Percentiles rank a stretch among this genome's conserved stretches.
These are phyloP conservation scores for Sergeia podlipaevii DNA, from an alignment of 208 protist species.

Conservation along the genomic window DNA sequence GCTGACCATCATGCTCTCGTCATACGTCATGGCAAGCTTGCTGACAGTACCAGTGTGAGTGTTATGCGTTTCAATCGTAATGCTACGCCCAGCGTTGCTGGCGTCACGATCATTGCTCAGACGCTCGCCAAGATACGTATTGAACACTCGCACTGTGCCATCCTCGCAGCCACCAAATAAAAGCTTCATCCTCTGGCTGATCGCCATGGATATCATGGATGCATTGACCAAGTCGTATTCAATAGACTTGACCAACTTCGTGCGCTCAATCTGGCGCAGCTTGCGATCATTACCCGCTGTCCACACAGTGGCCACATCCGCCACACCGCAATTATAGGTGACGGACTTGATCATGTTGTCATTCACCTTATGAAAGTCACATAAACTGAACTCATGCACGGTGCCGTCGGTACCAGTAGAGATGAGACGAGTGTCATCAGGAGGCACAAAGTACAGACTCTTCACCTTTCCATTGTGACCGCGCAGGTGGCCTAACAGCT, in stretches of 20 bases:
- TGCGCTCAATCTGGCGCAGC: constrained; percentile 85
- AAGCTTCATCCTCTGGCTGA: constrained; percentile 88
- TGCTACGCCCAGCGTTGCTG: constrained; percentile 26
- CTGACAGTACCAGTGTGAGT: constrained; percentile 85
- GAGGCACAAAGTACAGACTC: constrained; percentile 82
- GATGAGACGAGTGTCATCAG: constrained; percentile 92
- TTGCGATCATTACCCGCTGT: constrained; percentile 93
- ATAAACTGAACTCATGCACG: constrained; percentile 94
- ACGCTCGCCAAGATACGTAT: constrained; percentile 86
- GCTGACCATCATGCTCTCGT: constrained; percentile 93
- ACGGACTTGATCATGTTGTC: constrained; percentile 92
- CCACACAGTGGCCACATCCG: constrained; percentile 86
- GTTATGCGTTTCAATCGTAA: constrained; percentile 83
- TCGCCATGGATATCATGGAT: constrained; percentile 80
- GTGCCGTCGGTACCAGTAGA: constrained; percentile 93
- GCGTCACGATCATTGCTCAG: constrained; percentile 35
- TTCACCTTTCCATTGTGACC: constrained; percentile 95
- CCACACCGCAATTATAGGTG: constrained; percentile 88
- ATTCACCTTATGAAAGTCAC: constrained; percentile 89
- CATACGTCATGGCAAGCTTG: constrained; percentile 82
- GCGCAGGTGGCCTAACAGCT: constrained; percentile 92
- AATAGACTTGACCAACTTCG: constrained; percentile 42
- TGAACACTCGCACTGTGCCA: constrained; percentile 91
- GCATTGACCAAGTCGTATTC: constrained; percentile 75
- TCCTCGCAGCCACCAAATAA: constrained; percentile 93